Percentiles rank a stretch among this genome's conserved stretches.
Evolutionary conservation across 2,329 filamentous ascomycete species (phyloP).

Genomic region (Boeremia exigua): DNA sequence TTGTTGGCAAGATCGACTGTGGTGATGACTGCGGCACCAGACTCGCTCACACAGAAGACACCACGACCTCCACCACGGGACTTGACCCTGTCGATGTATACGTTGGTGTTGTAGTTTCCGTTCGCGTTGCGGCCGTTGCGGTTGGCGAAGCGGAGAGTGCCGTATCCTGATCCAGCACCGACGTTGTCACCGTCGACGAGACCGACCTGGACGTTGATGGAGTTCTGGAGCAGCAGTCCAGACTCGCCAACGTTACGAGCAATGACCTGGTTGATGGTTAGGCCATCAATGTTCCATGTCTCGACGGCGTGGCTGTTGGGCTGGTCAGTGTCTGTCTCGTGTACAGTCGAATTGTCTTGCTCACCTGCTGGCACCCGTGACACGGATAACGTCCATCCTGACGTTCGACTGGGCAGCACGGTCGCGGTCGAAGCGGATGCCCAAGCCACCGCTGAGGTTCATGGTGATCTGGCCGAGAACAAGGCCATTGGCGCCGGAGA

Average conservation of each 20-base stretch:
- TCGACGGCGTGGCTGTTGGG: slow-evolving; percentile 59
- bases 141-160: slow-evolving; percentile 64
- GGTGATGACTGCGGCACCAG: slow-evolving; percentile 60
- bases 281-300: slow-evolving; percentile 65
- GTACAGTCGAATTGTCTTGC: neutral
- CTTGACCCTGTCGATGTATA: slow-evolving; percentile 60
- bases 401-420: slow-evolving; percentile 60
- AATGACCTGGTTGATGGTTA: slow-evolving; percentile 60
- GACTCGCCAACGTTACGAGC: slow-evolving; percentile 62
- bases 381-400: slow-evolving; percentile 59
- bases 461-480: slow-evolving; percentile 60
- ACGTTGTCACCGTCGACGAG: slow-evolving; percentile 65
- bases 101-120: slow-evolving; percentile 60
- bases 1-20: slow-evolving; percentile 60
- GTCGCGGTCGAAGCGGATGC: slow-evolving; percentile 65
- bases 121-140: slow-evolving; percentile 59
- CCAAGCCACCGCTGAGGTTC: slow-evolving; percentile 61
- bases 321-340: neutral
- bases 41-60: slow-evolving; percentile 64
- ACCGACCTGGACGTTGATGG: slow-evolving; percentile 59
- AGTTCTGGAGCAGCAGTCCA: slow-evolving; percentile 63
- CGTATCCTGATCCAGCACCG: slow-evolving; percentile 60
- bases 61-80: slow-evolving; percentile 64
- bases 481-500: slow-evolving; percentile 60
- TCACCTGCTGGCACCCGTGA: slow-evolving; percentile 59